phyloP scores from a whole-genome alignment of 2,329 filamentous ascomycete genomes.

The Aureobasidium sp. region DNA sequence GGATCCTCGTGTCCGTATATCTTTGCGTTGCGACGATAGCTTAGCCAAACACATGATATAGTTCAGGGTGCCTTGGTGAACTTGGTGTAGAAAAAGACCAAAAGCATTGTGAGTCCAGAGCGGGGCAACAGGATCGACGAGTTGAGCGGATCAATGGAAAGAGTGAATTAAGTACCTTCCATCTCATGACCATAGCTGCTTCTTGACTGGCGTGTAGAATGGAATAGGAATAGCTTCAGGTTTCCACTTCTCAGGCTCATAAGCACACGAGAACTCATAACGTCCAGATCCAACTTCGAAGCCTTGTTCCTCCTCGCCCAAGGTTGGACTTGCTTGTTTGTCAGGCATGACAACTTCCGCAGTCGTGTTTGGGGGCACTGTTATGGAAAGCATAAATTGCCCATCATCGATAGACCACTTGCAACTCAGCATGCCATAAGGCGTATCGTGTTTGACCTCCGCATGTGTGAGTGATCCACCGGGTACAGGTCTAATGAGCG shows the following conservation, averaged over 20 bases:
- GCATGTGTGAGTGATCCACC: slow-evolving; percentile 25
- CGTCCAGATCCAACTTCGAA: slow-evolving; percentile 5
- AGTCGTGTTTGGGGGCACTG: slow-evolving; percentile 10
- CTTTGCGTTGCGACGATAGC: too few relatives aligned
- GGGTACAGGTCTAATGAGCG: slow-evolving; percentile 27
- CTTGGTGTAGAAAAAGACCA: too few relatives aligned
- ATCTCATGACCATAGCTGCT: not conserved
- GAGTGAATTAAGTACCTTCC: too few relatives aligned
- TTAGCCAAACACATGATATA: too few relatives aligned
- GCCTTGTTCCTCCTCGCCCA: slow-evolving; percentile 2
- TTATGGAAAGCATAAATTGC: slow-evolving; percentile 3
- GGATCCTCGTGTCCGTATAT: too few relatives aligned
- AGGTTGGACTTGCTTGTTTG: not conserved
- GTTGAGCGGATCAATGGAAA: too few relatives aligned
- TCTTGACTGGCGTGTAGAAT: not conserved
- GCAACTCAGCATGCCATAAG: slow-evolving; percentile 24
- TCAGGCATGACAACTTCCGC: slow-evolving; percentile 12
- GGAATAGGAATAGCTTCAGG: slow-evolving; percentile 39
- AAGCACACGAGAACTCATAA: slow-evolving; percentile 6
- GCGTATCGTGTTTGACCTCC: slow-evolving; percentile 22
- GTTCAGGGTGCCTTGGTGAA: too few relatives aligned
- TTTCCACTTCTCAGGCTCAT: slow-evolving; percentile 56
- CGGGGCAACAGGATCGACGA: too few relatives aligned
- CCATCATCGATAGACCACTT: slow-evolving; percentile 18
- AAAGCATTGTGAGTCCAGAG: too few relatives aligned